A percentile compares a stretch with the other conserved stretches of the same genome.
These are phyloP conservation scores for Stentor coeruleus DNA, from an alignment of 73 alveolate species.

Conservation along the genomic window DNA sequence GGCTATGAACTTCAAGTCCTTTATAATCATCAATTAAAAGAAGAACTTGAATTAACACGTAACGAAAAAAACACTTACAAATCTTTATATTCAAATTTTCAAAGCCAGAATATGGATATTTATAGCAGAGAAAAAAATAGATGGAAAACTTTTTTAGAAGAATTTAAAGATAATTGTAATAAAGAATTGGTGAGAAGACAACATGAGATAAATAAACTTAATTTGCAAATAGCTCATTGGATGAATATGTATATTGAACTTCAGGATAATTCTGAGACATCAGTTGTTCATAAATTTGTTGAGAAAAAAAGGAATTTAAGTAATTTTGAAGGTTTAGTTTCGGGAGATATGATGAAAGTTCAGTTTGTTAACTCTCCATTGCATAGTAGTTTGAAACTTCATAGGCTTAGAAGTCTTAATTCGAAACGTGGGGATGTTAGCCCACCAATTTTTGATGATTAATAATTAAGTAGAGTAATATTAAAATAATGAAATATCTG, in stretches of 20 bases:
- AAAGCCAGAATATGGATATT: background rate
- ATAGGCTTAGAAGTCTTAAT: background rate
- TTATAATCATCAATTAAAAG: background rate
- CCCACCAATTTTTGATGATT: background rate
- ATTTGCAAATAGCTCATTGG: constrained; percentile 39
- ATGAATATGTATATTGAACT: constrained; percentile 36
- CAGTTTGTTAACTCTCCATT: background rate
- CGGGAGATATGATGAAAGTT: background rate
- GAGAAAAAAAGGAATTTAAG: background rate
- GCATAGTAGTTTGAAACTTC: background rate
- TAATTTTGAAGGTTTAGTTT: background rate
- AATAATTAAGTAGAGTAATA: too few species aligned
- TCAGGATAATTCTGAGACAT: constrained; percentile 11
- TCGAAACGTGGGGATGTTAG: background rate
- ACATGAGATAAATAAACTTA: constrained; percentile 31
- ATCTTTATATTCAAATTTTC: background rate
- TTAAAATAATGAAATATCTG: background rate
- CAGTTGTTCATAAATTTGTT: background rate
- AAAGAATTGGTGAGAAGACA: constrained; percentile 34
- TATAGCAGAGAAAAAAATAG: constrained; percentile 20
- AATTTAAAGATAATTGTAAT: constrained; percentile 34
- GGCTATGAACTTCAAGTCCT: background rate
- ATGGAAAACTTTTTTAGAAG: constrained; percentile 39
- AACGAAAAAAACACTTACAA: too few species aligned
- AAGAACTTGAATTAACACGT: background rate